phyloP scores from a whole-genome alignment of 805 yeast genomes.

The Saturnispora kantuleensis region DNA sequence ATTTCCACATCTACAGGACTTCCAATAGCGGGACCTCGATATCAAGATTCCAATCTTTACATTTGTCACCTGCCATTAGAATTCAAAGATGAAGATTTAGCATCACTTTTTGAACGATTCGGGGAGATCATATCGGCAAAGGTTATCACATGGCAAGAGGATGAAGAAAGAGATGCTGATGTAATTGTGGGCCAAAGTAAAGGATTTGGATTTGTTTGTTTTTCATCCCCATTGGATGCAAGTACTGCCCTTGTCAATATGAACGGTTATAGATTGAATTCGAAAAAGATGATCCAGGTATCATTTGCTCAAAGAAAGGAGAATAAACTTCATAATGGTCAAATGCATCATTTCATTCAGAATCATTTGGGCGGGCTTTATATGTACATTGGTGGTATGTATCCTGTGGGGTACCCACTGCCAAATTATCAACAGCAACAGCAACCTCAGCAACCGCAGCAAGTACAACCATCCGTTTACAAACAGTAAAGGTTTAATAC shows the following conservation, averaged over 20 bases:
- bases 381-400: conserved; percentile 16
- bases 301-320: conserved; percentile 72
- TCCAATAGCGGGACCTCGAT: conserved; percentile 36
- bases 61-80: conserved; percentile 51
- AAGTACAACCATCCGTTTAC: conserved; percentile 4
- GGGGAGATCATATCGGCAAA: conserved; percentile 49
- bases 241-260: conserved; percentile 57
- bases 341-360: conserved; percentile 27
- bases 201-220: conserved; percentile 80
- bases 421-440: conserved; percentile 1
- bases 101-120: conserved; percentile 32
- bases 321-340: conserved; percentile 34
- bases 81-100: conserved; percentile 46
- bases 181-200: conserved; percentile 36
- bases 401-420: conserved; percentile 9
- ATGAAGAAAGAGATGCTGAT: conserved; percentile 14
- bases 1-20: conserved; percentile 26
- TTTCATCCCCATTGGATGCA: conserved; percentile 55
- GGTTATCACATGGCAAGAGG: conserved; percentile 40
- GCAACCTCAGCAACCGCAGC: background rate
- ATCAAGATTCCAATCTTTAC: conserved; percentile 65
- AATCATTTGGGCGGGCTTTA: conserved; percentile 25
- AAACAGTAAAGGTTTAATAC: too few relatives aligned
- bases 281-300: conserved; percentile 30
- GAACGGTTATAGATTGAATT: conserved; percentile 40